Evolutionary conservation across 495 filamentous ascomycete species (phyloP), one percentile per base, ranked within the genome.

Genomic region (Pyrenula aspistea): DNA sequence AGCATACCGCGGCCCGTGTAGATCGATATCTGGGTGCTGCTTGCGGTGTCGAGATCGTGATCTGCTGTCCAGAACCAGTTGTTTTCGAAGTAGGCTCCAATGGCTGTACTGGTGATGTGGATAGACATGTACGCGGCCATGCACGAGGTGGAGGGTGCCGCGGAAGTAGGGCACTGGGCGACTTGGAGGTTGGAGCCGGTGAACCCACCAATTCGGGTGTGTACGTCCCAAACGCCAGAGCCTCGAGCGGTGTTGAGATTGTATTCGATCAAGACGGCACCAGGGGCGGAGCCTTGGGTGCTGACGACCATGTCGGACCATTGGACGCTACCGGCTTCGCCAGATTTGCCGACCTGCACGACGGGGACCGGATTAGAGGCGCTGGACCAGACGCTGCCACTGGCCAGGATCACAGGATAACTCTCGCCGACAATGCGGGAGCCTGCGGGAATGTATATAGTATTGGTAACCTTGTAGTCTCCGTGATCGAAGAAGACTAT

Each of bases 211-310:
- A 83, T 72, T 2, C 80, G 69, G 1, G 75, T 68, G 61, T 83
- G 80, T 11, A 82, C 79, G 58, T 82, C 80, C 80, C 79, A 83
- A 66, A 81, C 71, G 11, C 77, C 77, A 12, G 73, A 73, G 11
- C 74, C 77, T 58, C 69, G 58, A 55, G 71, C 57, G 3, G 67
- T 66, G 11, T 62, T 55, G 53, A 90, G 66, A 65, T 91, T 90
- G 79, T 82, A 90, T 66, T 90, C 77, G 55, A 94, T 82, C 31
- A 91, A 74, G 15, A 83, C 80, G 36, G 85, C 87, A 21, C 88
- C 89, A 1, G 83, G 79, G 0, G 68, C 60, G 22, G 68, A 66
- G 24, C 84, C 84, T 52, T 81, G 77, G 55, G 65, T 88, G 68
- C 61, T 80, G 65, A 73, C 80, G 67, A 82, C 83, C 64, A 83